Evolutionary conservation across 306 rosid genomes (phyloP).

Genomic region (Amphicarpaea edgeworthii): DNA sequence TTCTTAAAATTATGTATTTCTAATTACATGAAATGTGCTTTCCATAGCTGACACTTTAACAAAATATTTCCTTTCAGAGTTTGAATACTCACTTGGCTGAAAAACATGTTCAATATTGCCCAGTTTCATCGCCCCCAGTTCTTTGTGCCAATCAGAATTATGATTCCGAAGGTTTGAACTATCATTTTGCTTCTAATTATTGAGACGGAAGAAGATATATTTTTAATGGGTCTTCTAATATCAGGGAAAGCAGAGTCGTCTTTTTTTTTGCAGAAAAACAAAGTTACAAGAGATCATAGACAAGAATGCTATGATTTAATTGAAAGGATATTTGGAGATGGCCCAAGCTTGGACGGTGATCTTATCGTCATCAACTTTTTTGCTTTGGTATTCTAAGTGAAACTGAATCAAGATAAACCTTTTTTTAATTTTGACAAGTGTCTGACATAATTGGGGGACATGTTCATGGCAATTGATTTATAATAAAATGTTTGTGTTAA

Average conservation of each 20-base stretch:
- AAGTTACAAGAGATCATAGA: constrained; percentile 62
- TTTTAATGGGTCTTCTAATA: constrained; percentile 45
- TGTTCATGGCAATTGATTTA: constrained; percentile 12
- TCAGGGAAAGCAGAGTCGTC: constrained; percentile 56
- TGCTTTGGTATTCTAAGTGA: constrained; percentile 67
- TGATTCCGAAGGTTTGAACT: constrained; percentile 58
- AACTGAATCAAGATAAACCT: constrained; percentile 16
- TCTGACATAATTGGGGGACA: background rate
- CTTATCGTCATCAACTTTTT: constrained; percentile 78
- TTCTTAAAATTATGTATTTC: constrained; percentile 16
- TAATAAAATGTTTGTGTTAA: constrained; percentile 24
- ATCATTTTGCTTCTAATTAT: constrained; percentile 34
- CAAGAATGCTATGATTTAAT: constrained; percentile 63
- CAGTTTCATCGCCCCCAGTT: constrained; percentile 79
- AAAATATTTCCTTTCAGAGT: constrained; percentile 56
- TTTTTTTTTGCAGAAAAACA: constrained; percentile 61
- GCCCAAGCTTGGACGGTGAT: constrained; percentile 68
- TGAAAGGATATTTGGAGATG: constrained; percentile 71
- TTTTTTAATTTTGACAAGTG: constrained; percentile 3
- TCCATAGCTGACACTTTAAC: constrained; percentile 31
- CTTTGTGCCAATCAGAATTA: constrained; percentile 58
- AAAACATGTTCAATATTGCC: constrained; percentile 60
- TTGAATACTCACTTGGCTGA: constrained; percentile 62
- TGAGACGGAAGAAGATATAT: constrained; percentile 19
- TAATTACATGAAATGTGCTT: background rate